Base-by-base conservation (phyloP, 805 yeast species). In the Millerozyma acaciae region DNA sequence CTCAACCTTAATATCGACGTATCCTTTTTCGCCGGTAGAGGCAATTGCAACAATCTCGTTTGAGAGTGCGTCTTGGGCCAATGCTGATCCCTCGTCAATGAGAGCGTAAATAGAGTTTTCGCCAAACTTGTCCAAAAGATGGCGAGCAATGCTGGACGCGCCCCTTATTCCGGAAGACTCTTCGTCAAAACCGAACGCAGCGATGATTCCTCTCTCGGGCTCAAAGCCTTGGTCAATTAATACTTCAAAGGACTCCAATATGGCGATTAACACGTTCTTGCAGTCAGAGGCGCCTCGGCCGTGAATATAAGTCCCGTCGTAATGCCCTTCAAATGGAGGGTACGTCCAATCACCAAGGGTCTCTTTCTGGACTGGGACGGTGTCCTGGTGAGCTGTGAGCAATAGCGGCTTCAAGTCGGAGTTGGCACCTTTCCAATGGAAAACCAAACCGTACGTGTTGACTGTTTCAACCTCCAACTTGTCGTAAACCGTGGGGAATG, bases 211-310 rank as follows among this genome's bases (percentile, higher is more conserved):
- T 55, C 95, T 74, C 33, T 67, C 54, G n/a, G 88, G 85, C 26
- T 50, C 35, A 57, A 68, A 82, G 1, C 69, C 78, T 13, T 66
- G 68, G 14, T 58, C 55, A 21, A 58, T 46, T 18, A 84, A 49
- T 21, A 82, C 55, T 47, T 81, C 86, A n/a, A 75, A 53, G 2
- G 88, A 68, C 51, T 84, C 89, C 50, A 84, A 52, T 30, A 80
- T 70, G 2, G 78, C 82, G 39, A 80, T 64, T 30, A 87, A 62
- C 21, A 78, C 58, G 51, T 79, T 79, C 55, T 87, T 87, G 52
- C 87, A 80, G 54, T 87, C 96, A 27, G 70, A 56, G 3, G 84
- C 54, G 24, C 96, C 96, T 47, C 95, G 71, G 2, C 95, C 95
- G 73, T 77, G 84, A 4, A 87, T 45, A 26, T 51, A 58, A 17